Percentiles rank a stretch among this genome's conserved stretches.
Conservation (phyloP, 352 stramenopile species). For the Albugo candida region DNA sequence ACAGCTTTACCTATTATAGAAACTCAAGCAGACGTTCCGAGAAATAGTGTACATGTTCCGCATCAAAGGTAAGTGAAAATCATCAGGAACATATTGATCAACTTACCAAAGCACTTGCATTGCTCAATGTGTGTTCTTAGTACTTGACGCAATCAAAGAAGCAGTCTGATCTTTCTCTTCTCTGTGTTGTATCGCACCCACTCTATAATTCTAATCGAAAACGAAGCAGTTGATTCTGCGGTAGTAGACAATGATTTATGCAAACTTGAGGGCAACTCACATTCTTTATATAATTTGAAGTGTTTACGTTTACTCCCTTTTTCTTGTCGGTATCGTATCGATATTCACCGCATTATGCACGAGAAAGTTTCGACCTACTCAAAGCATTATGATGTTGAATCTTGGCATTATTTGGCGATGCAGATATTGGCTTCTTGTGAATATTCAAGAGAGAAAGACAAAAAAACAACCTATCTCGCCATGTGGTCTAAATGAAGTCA, state of each 20-base stretch:
- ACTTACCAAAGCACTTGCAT: constrained; percentile 20
- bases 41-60: constrained; percentile 58
- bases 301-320: background rate
- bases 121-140: constrained; percentile 1
- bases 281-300: constrained; percentile 16
- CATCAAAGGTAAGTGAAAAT: constrained; percentile 20
- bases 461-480: constrained; percentile 31
- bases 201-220: constrained; percentile 64
- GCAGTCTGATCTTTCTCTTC: constrained; percentile 12
- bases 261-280: constrained; percentile 35
- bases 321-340: too few relatives aligned
- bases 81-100: constrained; percentile 73
- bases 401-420: constrained; percentile 32
- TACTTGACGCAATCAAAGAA: background rate
- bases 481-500: constrained; percentile 82
- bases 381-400: constrained; percentile 7
- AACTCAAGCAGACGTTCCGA: too few relatives aligned
- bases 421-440: constrained; percentile 28
- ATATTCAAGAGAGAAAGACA: constrained; percentile 22
- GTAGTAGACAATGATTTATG: constrained; percentile 33
- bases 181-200: constrained; percentile 50
- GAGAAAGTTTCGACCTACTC: too few relatives aligned
- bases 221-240: constrained; percentile 68
- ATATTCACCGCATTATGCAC: too few relatives aligned
- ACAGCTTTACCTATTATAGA: too few relatives aligned